Conservation (phyloP, 1,284 basidiomycete species). For the Polyporus tsugae region DNA sequence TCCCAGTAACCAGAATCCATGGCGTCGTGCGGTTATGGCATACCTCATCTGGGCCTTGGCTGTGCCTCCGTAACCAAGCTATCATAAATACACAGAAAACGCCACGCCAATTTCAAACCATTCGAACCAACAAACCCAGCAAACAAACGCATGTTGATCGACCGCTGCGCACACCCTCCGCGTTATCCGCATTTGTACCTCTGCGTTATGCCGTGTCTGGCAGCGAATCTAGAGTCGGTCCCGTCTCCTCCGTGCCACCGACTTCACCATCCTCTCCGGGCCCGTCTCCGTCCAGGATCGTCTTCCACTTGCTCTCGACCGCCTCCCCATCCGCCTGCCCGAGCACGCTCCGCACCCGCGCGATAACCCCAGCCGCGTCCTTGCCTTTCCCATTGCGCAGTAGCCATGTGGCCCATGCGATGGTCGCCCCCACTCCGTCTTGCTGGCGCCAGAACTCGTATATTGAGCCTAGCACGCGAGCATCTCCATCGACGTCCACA, state of each 20-base stretch:
- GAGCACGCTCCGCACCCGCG: slow-evolving; percentile 34
- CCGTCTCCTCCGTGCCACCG: slow-evolving; percentile 15
- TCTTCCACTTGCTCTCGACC: slow-evolving; percentile 40
- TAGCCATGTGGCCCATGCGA: slow-evolving; percentile 57
- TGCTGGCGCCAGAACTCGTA: slow-evolving; percentile 53
- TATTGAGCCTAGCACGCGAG: slow-evolving; percentile 45
- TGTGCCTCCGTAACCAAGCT: slow-evolving; percentile 19
- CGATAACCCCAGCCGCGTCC: slow-evolving; percentile 38
- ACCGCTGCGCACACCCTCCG: slow-evolving; percentile 5
- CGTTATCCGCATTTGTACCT: background rate
- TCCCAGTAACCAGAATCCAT: slow-evolving; percentile 7
- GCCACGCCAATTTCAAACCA: slow-evolving; percentile 2
- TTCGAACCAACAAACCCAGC: slow-evolving; percentile 3
- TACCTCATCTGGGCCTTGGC: slow-evolving; percentile 2
- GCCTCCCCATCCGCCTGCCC: slow-evolving; percentile 30
- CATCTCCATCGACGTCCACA: slow-evolving; percentile 34
- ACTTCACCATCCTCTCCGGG: slow-evolving; percentile 16
- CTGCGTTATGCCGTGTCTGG: background rate
- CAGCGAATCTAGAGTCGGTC: slow-evolving; percentile 14
- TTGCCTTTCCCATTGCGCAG: slow-evolving; percentile 47
- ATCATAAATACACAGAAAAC: slow-evolving; percentile 17
- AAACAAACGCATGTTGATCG: slow-evolving; percentile 9
- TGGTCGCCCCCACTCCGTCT: slow-evolving; percentile 49
- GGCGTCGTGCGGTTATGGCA: slow-evolving; percentile 7
- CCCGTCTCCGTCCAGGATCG: slow-evolving; percentile 29